Conservation (phyloP, 495 filamentous ascomycete species). For the Aspergillus cristatus region DNA sequence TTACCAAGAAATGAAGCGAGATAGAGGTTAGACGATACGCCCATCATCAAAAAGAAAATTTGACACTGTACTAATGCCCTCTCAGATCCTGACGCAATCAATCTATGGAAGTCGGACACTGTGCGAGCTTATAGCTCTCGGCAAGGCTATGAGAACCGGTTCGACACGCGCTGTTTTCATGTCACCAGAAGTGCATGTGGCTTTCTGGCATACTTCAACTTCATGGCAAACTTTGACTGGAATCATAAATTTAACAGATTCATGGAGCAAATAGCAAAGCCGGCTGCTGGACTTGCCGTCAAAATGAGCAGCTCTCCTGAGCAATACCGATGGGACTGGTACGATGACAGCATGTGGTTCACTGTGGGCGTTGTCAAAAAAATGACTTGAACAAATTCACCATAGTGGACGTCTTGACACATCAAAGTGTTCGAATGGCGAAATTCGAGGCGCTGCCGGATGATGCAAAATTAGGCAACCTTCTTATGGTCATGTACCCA, state of each 20-base stretch:
- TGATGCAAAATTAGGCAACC: neutral
- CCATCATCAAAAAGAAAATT: no score
- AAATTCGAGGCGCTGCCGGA: neutral
- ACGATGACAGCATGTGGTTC: neutral
- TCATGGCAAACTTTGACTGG: neutral
- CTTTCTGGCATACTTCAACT: neutral
- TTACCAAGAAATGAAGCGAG: neutral
- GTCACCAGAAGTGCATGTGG: neutral
- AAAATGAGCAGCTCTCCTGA: conserved; percentile 1
- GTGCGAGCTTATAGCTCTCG: neutral
- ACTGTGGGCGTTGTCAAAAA: neutral
- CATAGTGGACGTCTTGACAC: neutral
- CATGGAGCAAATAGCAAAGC: neutral
- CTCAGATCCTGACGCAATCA: neutral
- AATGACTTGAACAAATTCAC: neutral
- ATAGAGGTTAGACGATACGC: neutral
- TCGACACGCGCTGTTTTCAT: neutral
- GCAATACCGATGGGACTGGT: conserved; percentile 2
- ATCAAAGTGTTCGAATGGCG: neutral
- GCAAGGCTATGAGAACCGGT: neutral
- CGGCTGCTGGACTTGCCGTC: neutral
- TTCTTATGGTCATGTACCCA: neutral
- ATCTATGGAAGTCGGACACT: neutral
- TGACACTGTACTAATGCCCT: no score
- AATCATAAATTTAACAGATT: neutral